Conservation (phyloP, 495 filamentous ascomycete genomes). For the Talaromyces stipitatus region DNA sequence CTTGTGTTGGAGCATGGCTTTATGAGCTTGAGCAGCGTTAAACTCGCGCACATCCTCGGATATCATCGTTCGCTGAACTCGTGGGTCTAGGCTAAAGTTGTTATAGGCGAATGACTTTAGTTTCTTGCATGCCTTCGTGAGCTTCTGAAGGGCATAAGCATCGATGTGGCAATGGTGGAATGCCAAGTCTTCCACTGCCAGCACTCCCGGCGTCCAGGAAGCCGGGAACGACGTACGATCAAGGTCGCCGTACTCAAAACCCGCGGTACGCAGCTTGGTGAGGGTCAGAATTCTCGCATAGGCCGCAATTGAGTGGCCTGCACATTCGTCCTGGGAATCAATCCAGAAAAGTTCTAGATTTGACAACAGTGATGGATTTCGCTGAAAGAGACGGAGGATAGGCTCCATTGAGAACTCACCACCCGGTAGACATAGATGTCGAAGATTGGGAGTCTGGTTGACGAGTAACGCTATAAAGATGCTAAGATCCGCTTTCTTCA, state of each 20-base stretch:
- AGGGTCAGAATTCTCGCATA: slow-evolving; percentile 11
- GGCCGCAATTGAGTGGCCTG: slow-evolving; percentile 4
- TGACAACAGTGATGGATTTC: slow-evolving; percentile 12
- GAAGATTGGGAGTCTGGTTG: slow-evolving; percentile 18
- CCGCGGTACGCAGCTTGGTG: slow-evolving; percentile 5
- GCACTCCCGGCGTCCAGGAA: slow-evolving; percentile 9
- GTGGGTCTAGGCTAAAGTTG: slow-evolving; percentile 8
- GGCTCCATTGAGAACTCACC: slow-evolving; percentile 6
- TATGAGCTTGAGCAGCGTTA: slow-evolving; percentile 11
- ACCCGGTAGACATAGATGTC: slow-evolving; percentile 9
- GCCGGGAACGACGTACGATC: slow-evolving; percentile 5
- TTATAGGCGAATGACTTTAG: slow-evolving; percentile 12
- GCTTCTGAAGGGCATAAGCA: slow-evolving; percentile 5
- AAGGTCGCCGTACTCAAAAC: slow-evolving; percentile 13
- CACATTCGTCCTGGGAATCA: neutral
- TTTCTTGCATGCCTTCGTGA: slow-evolving; percentile 14
- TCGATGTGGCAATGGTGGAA: slow-evolving; percentile 15
- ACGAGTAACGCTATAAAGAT: slow-evolving; percentile 12
- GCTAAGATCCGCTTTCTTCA: slow-evolving; percentile 7
- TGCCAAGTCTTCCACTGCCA: slow-evolving; percentile 2
- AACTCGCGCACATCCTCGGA: slow-evolving; percentile 1
- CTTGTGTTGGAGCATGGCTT: slow-evolving; percentile 17
- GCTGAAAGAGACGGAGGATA: slow-evolving; percentile 9
- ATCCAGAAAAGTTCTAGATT: slow-evolving; percentile 12
- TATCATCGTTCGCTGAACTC: neutral